These are phyloP conservation scores for Capsella bursapastoris DNA, from an alignment of 345 rosid species.

Conservation along the genomic window DNA sequence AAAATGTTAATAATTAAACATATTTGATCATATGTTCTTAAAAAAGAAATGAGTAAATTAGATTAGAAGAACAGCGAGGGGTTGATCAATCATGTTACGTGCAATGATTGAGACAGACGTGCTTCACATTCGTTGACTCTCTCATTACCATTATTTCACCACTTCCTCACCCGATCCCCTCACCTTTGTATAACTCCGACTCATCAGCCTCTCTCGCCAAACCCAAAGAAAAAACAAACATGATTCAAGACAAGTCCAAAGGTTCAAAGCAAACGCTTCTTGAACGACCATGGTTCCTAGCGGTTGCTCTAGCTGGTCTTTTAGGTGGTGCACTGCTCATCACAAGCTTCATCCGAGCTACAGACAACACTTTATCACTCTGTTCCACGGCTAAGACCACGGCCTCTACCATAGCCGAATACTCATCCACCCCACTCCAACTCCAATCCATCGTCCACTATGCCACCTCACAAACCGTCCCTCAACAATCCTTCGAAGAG, in stretches of 20 bases:
- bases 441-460: slow-evolving; percentile 73
- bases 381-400: slow-evolving; percentile 50
- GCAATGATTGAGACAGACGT: slow-evolving; percentile 42
- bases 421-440: slow-evolving; percentile 58
- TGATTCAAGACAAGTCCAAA: slow-evolving; percentile 37
- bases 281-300: slow-evolving; percentile 49
- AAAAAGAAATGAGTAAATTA: background rate
- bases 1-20: background rate
- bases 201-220: slow-evolving; percentile 30
- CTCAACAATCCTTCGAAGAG: slow-evolving; percentile 63
- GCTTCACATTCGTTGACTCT: slow-evolving; percentile 40
- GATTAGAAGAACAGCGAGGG: background rate
- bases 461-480: slow-evolving; percentile 62
- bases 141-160: slow-evolving; percentile 34
- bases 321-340: slow-evolving; percentile 54
- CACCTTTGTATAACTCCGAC: slow-evolving; percentile 36
- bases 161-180: slow-evolving; percentile 33
- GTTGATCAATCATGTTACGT: slow-evolving; percentile 20
- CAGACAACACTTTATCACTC: slow-evolving; percentile 46
- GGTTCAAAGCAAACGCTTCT: slow-evolving; percentile 30
- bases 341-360: slow-evolving; percentile 47
- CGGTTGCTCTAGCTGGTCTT: slow-evolving; percentile 48
- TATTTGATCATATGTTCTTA: background rate
- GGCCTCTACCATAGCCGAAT: slow-evolving; percentile 37
- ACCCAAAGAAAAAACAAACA: slow-evolving; percentile 27